A percentile compares a stretch with the other conserved stretches of the same genome.
Conservation (phyloP, 805 yeast species). For the Starmerella davenportii region DNA sequence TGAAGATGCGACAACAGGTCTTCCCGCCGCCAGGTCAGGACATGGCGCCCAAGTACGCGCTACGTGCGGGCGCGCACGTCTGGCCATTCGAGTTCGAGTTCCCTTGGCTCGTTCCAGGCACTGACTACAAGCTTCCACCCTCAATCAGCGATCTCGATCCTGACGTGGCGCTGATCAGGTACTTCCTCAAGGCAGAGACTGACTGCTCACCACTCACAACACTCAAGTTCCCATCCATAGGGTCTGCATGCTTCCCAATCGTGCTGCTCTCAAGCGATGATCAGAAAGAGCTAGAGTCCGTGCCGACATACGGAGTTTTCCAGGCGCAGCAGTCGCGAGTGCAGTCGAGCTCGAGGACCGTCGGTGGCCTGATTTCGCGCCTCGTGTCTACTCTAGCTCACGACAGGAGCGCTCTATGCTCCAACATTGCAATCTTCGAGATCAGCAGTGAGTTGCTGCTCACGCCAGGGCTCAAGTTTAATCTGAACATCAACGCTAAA, state of each 20-base stretch:
- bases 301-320: slow-evolving; percentile 13
- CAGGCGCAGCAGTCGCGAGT: slow-evolving; percentile 6
- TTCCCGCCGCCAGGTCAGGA: slow-evolving; percentile 23
- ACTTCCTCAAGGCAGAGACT: slow-evolving; percentile 5
- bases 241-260: slow-evolving; percentile 15
- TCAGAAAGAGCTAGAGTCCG: slow-evolving; percentile 3
- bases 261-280: slow-evolving; percentile 31
- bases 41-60: slow-evolving; percentile 18
- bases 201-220: background rate
- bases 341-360: slow-evolving; percentile 7
- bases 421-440: slow-evolving; percentile 7
- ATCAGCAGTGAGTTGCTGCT: slow-evolving; percentile 11
- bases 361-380: slow-evolving; percentile 11
- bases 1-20: slow-evolving; percentile 19
- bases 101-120: slow-evolving; percentile 14
- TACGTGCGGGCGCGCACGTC: slow-evolving; percentile 22
- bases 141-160: slow-evolving; percentile 12
- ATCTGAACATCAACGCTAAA: slow-evolving; percentile 6
- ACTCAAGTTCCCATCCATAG: background rate
- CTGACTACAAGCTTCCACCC: slow-evolving; percentile 8
- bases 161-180: slow-evolving; percentile 8
- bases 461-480: slow-evolving; percentile 14
- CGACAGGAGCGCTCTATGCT: slow-evolving; percentile 10
- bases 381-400: slow-evolving; percentile 10
- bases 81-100: slow-evolving; percentile 23